phyloP scores from a whole-genome alignment of 2,329 filamentous ascomycete species.

The Ceratocystiopsis minuta region DNA sequence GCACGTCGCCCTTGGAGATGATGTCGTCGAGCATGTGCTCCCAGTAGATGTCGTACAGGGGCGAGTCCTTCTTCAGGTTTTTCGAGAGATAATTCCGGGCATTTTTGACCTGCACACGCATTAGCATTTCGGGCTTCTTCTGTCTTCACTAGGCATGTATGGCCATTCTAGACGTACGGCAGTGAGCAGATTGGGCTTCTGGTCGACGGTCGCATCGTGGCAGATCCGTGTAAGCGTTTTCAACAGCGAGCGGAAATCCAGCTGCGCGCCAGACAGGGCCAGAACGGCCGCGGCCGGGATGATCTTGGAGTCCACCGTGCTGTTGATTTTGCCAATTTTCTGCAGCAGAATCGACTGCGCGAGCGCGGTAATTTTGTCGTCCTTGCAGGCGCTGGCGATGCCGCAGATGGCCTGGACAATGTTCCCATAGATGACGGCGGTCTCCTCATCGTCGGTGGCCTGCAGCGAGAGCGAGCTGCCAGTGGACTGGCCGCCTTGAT shows the following conservation, averaged over 20 bases:
- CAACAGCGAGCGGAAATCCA: conserved; percentile 72
- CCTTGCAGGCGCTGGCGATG: conserved; percentile 65
- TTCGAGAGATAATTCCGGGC: conserved; percentile 65
- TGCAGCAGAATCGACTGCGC: conserved; percentile 94
- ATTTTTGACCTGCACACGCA: conserved; percentile 54
- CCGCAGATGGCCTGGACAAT: conserved; percentile 90
- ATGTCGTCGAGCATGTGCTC: conserved; percentile 70
- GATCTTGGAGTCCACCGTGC: conserved; percentile 66
- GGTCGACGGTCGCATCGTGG: conserved; percentile 52
- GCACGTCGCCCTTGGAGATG: conserved; percentile 76
- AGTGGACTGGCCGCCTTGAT: conserved; percentile 37
- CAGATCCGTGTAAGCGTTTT: conserved; percentile 66
- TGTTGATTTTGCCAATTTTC: conserved; percentile 74
- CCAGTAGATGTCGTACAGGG: conserved; percentile 68
- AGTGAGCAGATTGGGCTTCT: conserved; percentile 37
- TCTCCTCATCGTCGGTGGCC: conserved; percentile 60
- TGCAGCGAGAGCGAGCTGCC: conserved; percentile 69
- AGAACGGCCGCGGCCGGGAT: conserved; percentile 66
- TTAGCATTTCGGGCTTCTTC: too few species aligned
- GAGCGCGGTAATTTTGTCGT: conserved; percentile 82
- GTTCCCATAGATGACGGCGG: conserved; percentile 58
- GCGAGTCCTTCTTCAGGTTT: conserved; percentile 48
- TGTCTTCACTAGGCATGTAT: too few species aligned
- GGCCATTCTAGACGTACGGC: too few species aligned
- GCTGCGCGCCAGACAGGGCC: conserved; percentile 55